Percentiles rank a stretch among this genome's conserved stretches.
phyloP scores from a whole-genome alignment of 2,329 filamentous ascomycete species.

The Rutstroemia sp. region DNA sequence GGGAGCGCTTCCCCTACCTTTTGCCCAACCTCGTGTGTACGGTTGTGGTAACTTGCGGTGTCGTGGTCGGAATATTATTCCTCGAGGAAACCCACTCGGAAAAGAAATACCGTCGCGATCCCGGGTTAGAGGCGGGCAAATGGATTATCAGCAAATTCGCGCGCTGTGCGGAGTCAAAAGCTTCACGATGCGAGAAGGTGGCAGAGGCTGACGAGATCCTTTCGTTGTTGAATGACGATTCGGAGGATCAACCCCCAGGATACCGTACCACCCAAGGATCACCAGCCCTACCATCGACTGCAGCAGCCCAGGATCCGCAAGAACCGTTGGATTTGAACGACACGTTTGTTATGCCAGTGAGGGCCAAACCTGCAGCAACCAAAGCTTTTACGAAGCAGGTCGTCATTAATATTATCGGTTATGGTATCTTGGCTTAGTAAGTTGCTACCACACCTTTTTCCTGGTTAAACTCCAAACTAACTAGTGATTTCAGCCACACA shows the following conservation, averaged over 20 bases:
- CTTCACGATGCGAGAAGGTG: slow-evolving; percentile 32
- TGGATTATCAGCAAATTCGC: slow-evolving; percentile 48
- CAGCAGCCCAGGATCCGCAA: slow-evolving; percentile 29
- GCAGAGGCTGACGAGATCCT: slow-evolving; percentile 37
- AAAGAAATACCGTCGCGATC: slow-evolving; percentile 69
- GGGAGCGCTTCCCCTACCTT: slow-evolving; percentile 82
- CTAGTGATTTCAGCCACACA: slow-evolving; percentile 61
- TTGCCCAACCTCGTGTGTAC: slow-evolving; percentile 89
- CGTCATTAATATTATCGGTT: slow-evolving; percentile 78
- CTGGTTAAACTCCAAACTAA: slow-evolving; percentile 16
- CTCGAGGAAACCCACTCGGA: slow-evolving; percentile 89
- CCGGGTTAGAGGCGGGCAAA: slow-evolving; percentile 68
- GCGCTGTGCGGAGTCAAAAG: slow-evolving; percentile 26
- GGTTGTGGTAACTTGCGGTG: slow-evolving; percentile 65
- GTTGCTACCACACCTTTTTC: slow-evolving; percentile 33
- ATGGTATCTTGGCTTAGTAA: slow-evolving; percentile 91
- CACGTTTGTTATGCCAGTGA: slow-evolving; percentile 16
- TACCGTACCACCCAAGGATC: slow-evolving; percentile 58
- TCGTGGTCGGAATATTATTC: slow-evolving; percentile 74
- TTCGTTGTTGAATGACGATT: slow-evolving; percentile 48
- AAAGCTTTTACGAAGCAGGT: slow-evolving; percentile 79
- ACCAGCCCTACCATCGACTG: slow-evolving; percentile 37
- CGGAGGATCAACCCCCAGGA: slow-evolving; percentile 55
- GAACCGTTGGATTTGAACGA: slow-evolving; percentile 32
- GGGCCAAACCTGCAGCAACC: slow-evolving; percentile 34